Evolutionary conservation across 345 rosid genomes (phyloP).

Genomic region (Pistacia integerrima): DNA sequence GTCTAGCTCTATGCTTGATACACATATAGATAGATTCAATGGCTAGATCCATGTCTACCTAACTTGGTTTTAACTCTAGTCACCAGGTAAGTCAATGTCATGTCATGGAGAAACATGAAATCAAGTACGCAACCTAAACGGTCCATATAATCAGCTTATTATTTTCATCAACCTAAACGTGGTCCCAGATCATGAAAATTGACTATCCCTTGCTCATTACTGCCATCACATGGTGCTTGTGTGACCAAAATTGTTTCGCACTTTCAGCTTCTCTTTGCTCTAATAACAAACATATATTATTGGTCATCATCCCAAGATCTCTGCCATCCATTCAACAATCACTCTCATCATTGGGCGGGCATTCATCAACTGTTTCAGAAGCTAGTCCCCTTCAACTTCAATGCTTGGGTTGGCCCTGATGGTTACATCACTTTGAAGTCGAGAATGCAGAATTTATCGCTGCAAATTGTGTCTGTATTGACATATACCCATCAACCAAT

Average conservation of each 20-base stretch:
- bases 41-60: no score
- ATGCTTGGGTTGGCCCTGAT: no score
- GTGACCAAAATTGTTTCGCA: neutral
- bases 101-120: neutral
- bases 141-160: neutral
- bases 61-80: neutral
- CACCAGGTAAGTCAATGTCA: slow-evolving; percentile 1
- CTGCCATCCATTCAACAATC: slow-evolving; percentile 7
- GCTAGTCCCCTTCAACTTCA: no score
- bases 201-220: neutral
- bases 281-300: neutral
- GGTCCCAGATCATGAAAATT: slow-evolving; percentile 1
- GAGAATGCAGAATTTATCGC: no score
- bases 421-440: no score
- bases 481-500: no score
- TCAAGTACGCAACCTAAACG: neutral
- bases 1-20: no score
- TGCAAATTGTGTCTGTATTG: no score
- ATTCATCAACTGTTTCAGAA: no score
- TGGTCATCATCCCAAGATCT: slow-evolving; percentile 1
- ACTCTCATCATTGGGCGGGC: neutral
- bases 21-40: no score
- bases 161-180: neutral
- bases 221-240: slow-evolving; percentile 8
- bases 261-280: neutral